Evolutionary conservation across 1,139 yeast genomes (phyloP).

Genomic region (Saccharomyces uvarum): DNA sequence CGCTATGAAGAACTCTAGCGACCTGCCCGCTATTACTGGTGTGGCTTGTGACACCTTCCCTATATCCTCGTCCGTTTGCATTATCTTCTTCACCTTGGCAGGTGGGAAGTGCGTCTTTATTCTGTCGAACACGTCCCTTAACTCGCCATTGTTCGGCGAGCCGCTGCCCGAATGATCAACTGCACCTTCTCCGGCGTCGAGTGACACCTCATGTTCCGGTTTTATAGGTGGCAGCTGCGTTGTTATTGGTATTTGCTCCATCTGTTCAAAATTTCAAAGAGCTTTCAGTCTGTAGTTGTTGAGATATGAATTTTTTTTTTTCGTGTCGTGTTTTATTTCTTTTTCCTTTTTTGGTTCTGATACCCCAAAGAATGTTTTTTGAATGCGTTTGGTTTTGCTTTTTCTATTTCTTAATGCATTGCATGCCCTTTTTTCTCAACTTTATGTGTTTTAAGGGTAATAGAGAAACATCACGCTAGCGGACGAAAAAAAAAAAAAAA

Average conservation of each 20-base stretch:
- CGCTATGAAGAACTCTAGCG: conserved; percentile 85
- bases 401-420: background rate
- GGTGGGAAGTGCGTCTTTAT: conserved; percentile 95
- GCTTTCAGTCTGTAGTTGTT: no score
- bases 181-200: background rate
- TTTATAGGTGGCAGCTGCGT: background rate
- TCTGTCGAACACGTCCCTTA: conserved; percentile 22
- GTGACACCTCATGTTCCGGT: conserved; percentile 2
- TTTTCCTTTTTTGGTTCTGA: background rate
- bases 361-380: background rate
- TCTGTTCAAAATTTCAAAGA: background rate
- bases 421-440: background rate
- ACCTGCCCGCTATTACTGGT: conserved; percentile 92
- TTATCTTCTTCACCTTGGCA: conserved; percentile 88
- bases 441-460: background rate
- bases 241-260: background rate
- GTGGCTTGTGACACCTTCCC: conserved; percentile 99
- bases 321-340: background rate
- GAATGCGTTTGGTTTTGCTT: background rate
- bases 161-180: background rate
- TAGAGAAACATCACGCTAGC: background rate
- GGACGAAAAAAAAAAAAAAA: background rate
- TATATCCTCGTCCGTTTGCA: conserved; percentile 97
- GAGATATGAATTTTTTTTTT: background rate
- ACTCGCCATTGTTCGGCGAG: conserved; percentile 9